phyloP scores from a whole-genome alignment of 129 eudicot species.

The Logfia minima region DNA sequence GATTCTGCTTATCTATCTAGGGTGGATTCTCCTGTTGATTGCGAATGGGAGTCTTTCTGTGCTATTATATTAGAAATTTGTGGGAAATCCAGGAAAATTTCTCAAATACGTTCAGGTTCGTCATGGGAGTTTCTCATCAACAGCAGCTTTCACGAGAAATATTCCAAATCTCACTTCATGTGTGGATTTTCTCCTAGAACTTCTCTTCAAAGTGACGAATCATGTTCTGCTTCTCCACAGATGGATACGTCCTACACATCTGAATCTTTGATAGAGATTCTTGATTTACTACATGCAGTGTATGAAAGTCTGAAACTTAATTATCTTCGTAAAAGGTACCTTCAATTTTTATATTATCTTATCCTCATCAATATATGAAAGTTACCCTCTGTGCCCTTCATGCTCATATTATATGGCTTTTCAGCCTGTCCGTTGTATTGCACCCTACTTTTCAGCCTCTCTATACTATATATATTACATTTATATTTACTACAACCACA shows the following conservation, averaged over 20 bases:
- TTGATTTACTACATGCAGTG: conserved; percentile 85
- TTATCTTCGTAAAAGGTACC: conserved; percentile 79
- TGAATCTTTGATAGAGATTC: conserved; percentile 59
- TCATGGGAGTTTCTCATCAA: conserved; percentile 85
- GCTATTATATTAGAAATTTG: conserved; percentile 52
- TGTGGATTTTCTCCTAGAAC: conserved; percentile 41
- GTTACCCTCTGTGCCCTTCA: too few species aligned
- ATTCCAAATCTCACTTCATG: conserved; percentile 42
- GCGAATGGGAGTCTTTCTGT: conserved; percentile 85
- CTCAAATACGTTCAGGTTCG: conserved; percentile 40
- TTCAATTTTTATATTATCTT: background rate
- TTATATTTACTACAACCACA: too few species aligned
- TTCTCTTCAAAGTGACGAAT: conserved; percentile 37
- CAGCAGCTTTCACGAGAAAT: conserved; percentile 71
- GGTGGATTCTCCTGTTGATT: conserved; percentile 55
- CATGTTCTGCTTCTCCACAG: conserved; percentile 33
- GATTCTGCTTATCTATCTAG: conserved; percentile 51
- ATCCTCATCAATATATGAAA: too few species aligned
- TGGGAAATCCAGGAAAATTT: conserved; percentile 34
- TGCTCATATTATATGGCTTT: conserved; percentile 6
- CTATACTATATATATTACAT: too few species aligned
- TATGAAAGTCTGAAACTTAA: conserved; percentile 87
- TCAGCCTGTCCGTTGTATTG: background rate
- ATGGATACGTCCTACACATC: conserved; percentile 40
- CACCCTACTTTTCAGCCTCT: background rate